Percentiles rank a stretch among this genome's conserved stretches.
Conservation (phyloP, 441 rosid genomes). For the Pelargonium cotyledonis region DNA sequence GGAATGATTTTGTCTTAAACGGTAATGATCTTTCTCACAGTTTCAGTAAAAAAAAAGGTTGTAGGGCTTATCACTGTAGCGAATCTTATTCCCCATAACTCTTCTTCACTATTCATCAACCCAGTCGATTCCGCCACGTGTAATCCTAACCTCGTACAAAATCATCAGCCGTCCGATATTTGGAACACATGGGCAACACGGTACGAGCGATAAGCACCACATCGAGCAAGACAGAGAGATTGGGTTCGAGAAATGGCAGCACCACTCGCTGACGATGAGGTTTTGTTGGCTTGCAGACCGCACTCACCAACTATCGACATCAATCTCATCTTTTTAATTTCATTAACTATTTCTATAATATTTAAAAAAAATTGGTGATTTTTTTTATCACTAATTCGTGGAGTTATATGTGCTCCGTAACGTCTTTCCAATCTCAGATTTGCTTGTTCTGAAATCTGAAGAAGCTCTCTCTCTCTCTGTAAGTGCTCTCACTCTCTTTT, state of each 20-base stretch:
- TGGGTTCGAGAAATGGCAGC: constrained; percentile 22
- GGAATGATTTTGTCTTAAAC: too few species aligned
- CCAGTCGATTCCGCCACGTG: neutral
- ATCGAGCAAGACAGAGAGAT: constrained; percentile 19
- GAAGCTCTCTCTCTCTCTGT: neutral
- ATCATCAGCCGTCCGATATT: neutral
- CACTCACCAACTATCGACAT: constrained; percentile 39
- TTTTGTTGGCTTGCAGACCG: constrained; percentile 39
- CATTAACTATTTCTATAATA: too few species aligned
- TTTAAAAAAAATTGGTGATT: too few species aligned
- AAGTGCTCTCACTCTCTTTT: neutral
- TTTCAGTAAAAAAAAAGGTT: too few species aligned
- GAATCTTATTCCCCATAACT: neutral
- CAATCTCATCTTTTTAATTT: constrained; percentile 6
- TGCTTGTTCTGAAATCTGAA: neutral
- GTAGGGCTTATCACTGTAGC: too few species aligned
- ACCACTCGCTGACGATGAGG: constrained; percentile 76
- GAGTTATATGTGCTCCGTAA: neutral
- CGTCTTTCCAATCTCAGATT: neutral
- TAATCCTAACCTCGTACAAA: neutral
- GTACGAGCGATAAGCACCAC: neutral
- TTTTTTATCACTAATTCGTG: neutral
- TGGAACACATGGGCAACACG: constrained; percentile 11
- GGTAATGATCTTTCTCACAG: too few species aligned
- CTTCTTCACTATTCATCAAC: neutral